These are phyloP conservation scores for Furcasterigmium furcatum DNA, from an alignment of 2,329 filamentous ascomycete species.

Conservation along the genomic window DNA sequence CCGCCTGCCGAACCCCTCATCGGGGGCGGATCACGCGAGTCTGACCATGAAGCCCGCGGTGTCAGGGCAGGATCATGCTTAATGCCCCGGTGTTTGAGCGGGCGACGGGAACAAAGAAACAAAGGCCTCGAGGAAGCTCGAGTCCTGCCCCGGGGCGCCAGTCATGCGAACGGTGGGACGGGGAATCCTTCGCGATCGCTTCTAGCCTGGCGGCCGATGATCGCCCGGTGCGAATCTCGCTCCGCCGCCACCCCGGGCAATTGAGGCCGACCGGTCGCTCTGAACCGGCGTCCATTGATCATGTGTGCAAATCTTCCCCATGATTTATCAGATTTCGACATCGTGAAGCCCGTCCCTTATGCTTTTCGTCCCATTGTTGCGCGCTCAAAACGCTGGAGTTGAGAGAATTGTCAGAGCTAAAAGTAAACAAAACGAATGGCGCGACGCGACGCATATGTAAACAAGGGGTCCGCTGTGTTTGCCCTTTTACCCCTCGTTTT, in stretches of 20 bases:
- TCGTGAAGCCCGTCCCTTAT: neutral
- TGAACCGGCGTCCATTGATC: too few species aligned
- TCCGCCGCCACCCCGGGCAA: neutral
- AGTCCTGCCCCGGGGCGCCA: neutral
- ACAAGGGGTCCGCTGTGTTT: too few species aligned
- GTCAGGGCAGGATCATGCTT: conserved; percentile 1
- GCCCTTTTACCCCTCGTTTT: neutral
- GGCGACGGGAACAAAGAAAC: neutral
- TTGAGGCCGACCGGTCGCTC: neutral
- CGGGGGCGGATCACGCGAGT: neutral
- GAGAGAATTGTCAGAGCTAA: neutral
- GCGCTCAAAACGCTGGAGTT: neutral
- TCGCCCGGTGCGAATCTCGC: neutral
- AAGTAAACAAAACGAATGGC: neutral
- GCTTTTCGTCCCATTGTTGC: neutral
- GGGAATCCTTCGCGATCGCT: neutral
- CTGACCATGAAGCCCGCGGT: neutral
- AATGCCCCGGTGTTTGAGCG: neutral
- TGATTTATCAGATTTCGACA: too few species aligned
- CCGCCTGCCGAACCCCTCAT: neutral
- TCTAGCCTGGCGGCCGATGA: neutral
- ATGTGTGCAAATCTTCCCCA: too few species aligned
- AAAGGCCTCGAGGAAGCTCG: neutral
- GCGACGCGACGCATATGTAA: neutral
- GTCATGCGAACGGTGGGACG: neutral